Conservation (phyloP, 2,329 filamentous ascomycete genomes). For the Thielaviopsis populi region DNA sequence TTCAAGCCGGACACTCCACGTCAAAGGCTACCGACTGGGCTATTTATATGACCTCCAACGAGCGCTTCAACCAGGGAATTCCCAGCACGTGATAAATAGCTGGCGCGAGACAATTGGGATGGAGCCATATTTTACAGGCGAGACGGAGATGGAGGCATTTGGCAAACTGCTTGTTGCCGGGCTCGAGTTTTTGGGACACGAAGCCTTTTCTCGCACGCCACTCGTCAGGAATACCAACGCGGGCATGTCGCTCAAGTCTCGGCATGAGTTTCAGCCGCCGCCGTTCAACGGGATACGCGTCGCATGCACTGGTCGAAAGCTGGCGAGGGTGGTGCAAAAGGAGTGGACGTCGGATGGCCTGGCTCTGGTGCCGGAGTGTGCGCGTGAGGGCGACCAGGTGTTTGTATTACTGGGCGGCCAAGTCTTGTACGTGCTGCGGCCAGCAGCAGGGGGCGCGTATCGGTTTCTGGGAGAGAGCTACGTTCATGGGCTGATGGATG, state of each 20-base stretch:
- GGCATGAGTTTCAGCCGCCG: constrained; percentile 9
- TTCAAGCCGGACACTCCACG: constrained; percentile 13
- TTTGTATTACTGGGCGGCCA: constrained; percentile 19
- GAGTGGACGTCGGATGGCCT: constrained; percentile 17
- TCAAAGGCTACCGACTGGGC: constrained; percentile 18
- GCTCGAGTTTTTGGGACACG: constrained; percentile 13
- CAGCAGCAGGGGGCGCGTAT: constrained; percentile 16
- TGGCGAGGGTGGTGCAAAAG: constrained; percentile 18
- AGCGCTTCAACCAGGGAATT: constrained; percentile 14
- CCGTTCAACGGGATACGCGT: constrained; percentile 13
- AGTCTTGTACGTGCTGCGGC: constrained; percentile 19
- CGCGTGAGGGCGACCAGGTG: constrained; percentile 18
- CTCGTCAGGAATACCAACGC: not conserved
- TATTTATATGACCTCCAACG: constrained; percentile 18
- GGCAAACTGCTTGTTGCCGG: constrained; percentile 16
- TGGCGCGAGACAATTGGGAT: constrained; percentile 13
- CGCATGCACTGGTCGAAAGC: constrained; percentile 16
- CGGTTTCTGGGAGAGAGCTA: constrained; percentile 21
- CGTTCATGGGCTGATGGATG: constrained; percentile 21
- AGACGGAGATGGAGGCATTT: constrained; percentile 18
- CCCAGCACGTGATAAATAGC: constrained; percentile 8
- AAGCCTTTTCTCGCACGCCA: constrained; percentile 14
- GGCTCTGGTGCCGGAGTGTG: constrained; percentile 17
- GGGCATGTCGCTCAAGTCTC: not conserved
- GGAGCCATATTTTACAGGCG: constrained; percentile 17